These are phyloP conservation scores for Posidonia oceanica DNA, from an alignment of 116 monocot species.

Conservation along the genomic window DNA sequence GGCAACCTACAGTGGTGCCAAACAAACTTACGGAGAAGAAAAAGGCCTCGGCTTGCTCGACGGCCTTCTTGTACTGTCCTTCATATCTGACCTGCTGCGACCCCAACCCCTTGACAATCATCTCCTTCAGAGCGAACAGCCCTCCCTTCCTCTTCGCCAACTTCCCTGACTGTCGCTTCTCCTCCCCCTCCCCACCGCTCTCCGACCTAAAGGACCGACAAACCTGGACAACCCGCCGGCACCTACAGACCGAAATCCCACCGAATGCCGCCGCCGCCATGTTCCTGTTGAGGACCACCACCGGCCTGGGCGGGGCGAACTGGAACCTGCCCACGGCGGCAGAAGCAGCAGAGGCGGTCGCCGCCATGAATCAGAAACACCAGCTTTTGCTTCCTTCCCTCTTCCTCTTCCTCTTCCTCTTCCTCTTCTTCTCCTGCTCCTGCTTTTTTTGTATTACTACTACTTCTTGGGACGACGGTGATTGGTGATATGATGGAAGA, in stretches of 20 bases:
- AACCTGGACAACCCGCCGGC: constrained; percentile 13
- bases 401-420: no score
- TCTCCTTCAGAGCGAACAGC: constrained; percentile 53
- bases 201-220: constrained; percentile 40
- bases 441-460: no score
- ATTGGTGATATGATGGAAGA: no score
- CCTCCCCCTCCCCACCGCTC: constrained; percentile 18
- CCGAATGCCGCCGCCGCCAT: background rate
- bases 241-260: constrained; percentile 12
- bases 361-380: constrained; percentile 1
- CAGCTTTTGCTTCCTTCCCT: background rate
- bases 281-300: no score
- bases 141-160: constrained; percentile 51
- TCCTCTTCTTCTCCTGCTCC: no score
- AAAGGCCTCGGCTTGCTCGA: constrained; percentile 75
- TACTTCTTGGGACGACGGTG: no score
- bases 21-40: constrained; percentile 70
- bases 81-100: constrained; percentile 12
- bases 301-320: background rate
- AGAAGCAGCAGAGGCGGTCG: background rate
- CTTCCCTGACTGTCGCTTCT: background rate
- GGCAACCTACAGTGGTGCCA: no score
- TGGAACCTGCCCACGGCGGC: background rate
- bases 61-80: constrained; percentile 51
- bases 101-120: constrained; percentile 44